Evolutionary conservation across 768 basidiomycete genomes (phyloP), one percentile per base, ranked within the genome.

Genomic region (Pisolithus microcarpus): DNA sequence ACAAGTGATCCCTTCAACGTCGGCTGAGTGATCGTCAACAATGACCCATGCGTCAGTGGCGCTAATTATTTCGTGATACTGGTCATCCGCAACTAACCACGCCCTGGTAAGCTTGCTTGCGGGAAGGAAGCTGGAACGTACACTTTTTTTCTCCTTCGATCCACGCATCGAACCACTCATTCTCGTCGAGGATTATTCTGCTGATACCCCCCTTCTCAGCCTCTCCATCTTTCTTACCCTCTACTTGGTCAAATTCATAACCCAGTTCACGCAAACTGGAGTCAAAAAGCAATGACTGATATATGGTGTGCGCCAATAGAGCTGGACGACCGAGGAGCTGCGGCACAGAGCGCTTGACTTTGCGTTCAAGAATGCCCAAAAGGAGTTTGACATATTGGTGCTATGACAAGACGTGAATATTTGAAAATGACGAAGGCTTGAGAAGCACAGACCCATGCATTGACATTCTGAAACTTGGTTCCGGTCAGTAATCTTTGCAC

Each of bases 91-190:
- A 62, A 98, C 95, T 98, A 64, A 37, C 39, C 23, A 23, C 30
- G 18, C 49, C 40, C 11, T 54, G 37, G 42, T 7, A 10, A 40
- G 43, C 36, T 16, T 38, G 19, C 28, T 49, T 48, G 38, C 15
- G 19, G 4, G 34, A 11, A 13, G 23, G 21, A 45, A 18, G 31
- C 21, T 48, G 15, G 1, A 43, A 69, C 91, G 60, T 61, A 93
- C 95, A 98, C 59, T 80, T 76, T 59, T 84, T 84, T 70, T 99
- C 96, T 15, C 88, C 94, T 28, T 80, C 77, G 31, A 96, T 66
- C 96, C 96, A 99, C 3, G 81, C 76, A 38, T 85, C 80, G 61
- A 94, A 97, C 94, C 93, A 98, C 51, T 89, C 86, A 48, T 79
- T 75, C 53, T 84, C 81, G 7, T 84, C 88, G 4, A 99, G 74